Evolutionary conservation across 2,329 filamentous ascomycete species (phyloP), one percentile per base, ranked within the genome.

Genomic region (Onygena corvina): DNA sequence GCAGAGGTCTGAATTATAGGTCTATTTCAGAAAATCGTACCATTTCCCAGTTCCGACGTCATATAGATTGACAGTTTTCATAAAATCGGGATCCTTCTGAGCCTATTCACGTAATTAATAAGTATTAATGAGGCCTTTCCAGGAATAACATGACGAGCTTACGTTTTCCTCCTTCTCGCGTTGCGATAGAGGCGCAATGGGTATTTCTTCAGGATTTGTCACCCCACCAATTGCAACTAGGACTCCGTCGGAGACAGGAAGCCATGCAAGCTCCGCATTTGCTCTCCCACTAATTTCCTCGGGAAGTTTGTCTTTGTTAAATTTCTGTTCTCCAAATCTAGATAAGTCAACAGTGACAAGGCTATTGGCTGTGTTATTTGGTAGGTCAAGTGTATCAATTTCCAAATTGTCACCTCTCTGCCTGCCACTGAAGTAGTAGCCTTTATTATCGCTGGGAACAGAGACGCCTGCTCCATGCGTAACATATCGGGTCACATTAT

Each of bases 401-500:
- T 70, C 64, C 0, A 77, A 78, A 57, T 67, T 72, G 9, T 64
- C 62, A 0, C 69, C 61, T 0, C 77, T 71, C 11, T 68, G 74
- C 61, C 82, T 66, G 0, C 83, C 83, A 0, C 79, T 77, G 54
- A 86, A 84, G 56, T 86, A 86, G 69, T 79, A 86, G 0, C 80
- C 81, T 55, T 79, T 73, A 54, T 84, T 81, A 61, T 86, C 83
- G 0, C 81, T 84, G 0, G 82, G 81, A 0, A 76, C 79, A 36
- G 71, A 84, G 8, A 73, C 79, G 0, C 73, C 75, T 1, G 75
- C 83, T 14, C 83, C 83, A 54, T 76, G 79, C 0, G 80, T 76
- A 18, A 86, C 57, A 56, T 83, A 84, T 45, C 76, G 71, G 16
- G 76, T 84, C 3, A 83, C 60, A 4, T 58, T 62, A 20, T 36